Conservation (phyloP, 495 filamentous ascomycete species). For the Penicillium coprophilum region DNA sequence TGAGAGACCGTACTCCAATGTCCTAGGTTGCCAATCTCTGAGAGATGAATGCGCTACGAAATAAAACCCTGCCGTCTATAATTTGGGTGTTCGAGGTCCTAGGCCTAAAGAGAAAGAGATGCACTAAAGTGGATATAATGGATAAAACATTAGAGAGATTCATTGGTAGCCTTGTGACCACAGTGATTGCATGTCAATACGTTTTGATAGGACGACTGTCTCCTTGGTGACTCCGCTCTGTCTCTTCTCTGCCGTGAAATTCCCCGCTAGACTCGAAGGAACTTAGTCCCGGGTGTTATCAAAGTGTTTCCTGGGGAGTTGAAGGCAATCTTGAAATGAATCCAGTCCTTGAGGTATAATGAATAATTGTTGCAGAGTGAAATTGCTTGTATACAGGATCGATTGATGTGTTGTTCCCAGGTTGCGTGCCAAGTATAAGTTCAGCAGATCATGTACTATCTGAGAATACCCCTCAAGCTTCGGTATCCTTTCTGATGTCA, state of each 20-base stretch:
- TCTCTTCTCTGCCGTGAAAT: not conserved
- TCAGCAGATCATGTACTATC: not conserved
- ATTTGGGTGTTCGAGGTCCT: not conserved
- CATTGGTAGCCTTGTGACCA: not conserved
- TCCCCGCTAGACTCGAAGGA: slow-evolving; percentile 1
- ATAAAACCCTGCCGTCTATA: not conserved
- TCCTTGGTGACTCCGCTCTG: slow-evolving; percentile 1
- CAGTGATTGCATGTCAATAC: not conserved
- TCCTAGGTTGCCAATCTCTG: not conserved
- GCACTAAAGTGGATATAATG: not conserved
- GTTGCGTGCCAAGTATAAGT: not conserved
- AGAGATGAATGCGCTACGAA: not conserved
- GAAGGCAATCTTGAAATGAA: not conserved
- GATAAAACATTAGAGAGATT: not conserved
- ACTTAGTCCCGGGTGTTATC: not conserved
- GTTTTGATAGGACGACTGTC: slow-evolving; percentile 5
- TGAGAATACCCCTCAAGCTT: not conserved
- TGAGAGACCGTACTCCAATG: not conserved
- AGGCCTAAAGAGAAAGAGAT: not conserved
- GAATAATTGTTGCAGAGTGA: not conserved
- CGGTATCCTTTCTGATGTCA: not conserved
- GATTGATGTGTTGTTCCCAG: not conserved
- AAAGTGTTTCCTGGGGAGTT: not conserved
- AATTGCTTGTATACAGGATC: not conserved
- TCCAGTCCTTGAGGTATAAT: not conserved